Evolutionary conservation across 2,329 filamentous ascomycete species (phyloP).

Genomic region (Niveomyces coronatus): DNA sequence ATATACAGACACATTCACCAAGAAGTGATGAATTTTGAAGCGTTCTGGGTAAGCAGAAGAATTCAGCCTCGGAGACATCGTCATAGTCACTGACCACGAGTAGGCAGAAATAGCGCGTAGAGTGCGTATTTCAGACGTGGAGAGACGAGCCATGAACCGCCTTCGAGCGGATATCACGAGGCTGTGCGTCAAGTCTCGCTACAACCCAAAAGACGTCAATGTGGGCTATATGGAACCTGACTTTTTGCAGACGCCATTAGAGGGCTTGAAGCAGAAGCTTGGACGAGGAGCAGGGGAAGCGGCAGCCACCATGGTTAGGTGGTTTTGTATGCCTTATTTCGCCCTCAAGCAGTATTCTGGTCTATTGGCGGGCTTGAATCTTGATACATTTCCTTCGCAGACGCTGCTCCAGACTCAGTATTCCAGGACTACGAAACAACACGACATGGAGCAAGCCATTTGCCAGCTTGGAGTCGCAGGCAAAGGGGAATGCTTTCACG

Average conservation of each 20-base stretch:
- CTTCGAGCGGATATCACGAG: conserved; percentile 29
- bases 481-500: conserved; percentile 33
- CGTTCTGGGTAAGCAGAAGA: conserved; percentile 26
- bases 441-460: conserved; percentile 38
- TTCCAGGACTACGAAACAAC: conserved; percentile 25
- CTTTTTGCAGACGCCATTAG: conserved; percentile 26
- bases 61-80: background rate
- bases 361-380: conserved; percentile 20
- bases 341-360: conserved; percentile 33
- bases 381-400: conserved; percentile 29
- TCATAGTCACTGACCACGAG: background rate
- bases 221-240: conserved; percentile 33
- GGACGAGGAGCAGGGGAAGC: conserved; percentile 8
- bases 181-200: conserved; percentile 25
- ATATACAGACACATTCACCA: conserved; percentile 28
- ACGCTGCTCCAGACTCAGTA: conserved; percentile 35
- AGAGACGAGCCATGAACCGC: conserved; percentile 24
- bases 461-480: conserved; percentile 26
- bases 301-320: conserved; percentile 18
- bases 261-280: conserved; percentile 15
- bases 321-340: conserved; percentile 39
- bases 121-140: conserved; percentile 21
- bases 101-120: conserved; percentile 26
- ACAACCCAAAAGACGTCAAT: conserved; percentile 26
- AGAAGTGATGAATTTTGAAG: conserved; percentile 31